Conservation (phyloP, 352 stramenopile genomes). For the Phytophthora hybrid region DNA sequence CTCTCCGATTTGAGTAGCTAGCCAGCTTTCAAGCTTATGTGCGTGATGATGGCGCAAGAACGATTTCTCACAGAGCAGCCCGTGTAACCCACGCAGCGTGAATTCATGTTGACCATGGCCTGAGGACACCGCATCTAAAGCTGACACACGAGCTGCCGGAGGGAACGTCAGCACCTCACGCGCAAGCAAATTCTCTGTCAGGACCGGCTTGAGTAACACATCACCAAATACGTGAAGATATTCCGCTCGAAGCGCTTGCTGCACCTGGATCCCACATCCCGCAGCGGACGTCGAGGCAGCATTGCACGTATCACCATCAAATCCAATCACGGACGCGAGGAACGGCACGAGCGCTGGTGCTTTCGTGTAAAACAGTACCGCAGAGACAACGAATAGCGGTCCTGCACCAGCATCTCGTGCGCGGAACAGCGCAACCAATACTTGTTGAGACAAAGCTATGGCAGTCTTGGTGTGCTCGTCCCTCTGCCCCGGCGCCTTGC, state of each 20-base stretch:
- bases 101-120: conserved; percentile 57
- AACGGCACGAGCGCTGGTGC: conserved; percentile 64
- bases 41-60: conserved; percentile 71
- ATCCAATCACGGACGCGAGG: conserved; percentile 50
- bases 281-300: conserved; percentile 16
- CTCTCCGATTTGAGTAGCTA: conserved; percentile 52
- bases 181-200: conserved; percentile 72
- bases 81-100: conserved; percentile 58
- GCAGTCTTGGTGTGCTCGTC: conserved; percentile 65
- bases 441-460: conserved; percentile 68
- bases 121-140: conserved; percentile 35
- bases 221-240: conserved; percentile 70
- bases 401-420: conserved; percentile 47
- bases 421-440: conserved; percentile 60
- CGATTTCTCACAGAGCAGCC: conserved; percentile 70
- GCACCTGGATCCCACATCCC: conserved; percentile 36
- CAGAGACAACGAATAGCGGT: conserved; percentile 68
- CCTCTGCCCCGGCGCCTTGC: conserved; percentile 66
- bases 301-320: conserved; percentile 31
- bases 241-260: conserved; percentile 54
- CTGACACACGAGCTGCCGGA: conserved; percentile 39
- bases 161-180: conserved; percentile 63
- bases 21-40: conserved; percentile 63
- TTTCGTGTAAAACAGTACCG: conserved; percentile 78
- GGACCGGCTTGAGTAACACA: conserved; percentile 68